Percentiles rank a stretch among this genome's conserved stretches.
These are phyloP conservation scores for Monilinia fructigena DNA, from an alignment of 2,329 filamentous ascomycete genomes.

Conservation along the genomic window DNA sequence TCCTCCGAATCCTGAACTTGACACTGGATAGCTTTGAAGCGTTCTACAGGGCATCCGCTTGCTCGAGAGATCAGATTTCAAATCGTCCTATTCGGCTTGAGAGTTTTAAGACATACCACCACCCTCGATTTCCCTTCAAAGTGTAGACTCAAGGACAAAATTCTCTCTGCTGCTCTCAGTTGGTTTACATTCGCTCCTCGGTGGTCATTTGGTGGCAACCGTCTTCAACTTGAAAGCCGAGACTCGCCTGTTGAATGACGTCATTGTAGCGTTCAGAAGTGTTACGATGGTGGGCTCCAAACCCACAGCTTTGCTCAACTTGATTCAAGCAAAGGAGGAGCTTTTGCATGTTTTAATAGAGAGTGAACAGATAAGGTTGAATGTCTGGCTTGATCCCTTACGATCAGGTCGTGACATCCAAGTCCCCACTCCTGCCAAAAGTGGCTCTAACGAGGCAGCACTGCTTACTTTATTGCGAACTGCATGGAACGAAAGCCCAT, in stretches of 20 bases:
- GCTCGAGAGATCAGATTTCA: conserved; percentile 91
- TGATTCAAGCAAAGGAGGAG: conserved; percentile 75
- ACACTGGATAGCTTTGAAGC: conserved; percentile 73
- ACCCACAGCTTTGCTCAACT: conserved; percentile 50
- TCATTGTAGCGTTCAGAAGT: conserved; percentile 63
- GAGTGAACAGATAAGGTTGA: conserved; percentile 78
- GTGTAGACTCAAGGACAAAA: conserved; percentile 84
- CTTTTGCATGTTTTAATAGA: conserved; percentile 78
- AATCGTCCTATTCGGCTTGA: conserved; percentile 77
- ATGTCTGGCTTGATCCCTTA: conserved; percentile 86
- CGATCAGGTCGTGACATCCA: conserved; percentile 57
- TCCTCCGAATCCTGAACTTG: conserved; percentile 74
- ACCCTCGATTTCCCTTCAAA: conserved; percentile 62
- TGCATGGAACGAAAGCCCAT: conserved; percentile 83
- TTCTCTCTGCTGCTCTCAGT: conserved; percentile 78
- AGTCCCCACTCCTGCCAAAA: conserved; percentile 38
- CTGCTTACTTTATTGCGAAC: conserved; percentile 64
- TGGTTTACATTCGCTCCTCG: conserved; percentile 85
- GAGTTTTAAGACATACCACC: conserved; percentile 71
- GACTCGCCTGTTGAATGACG: conserved; percentile 74
- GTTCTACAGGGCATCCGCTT: conserved; percentile 75
- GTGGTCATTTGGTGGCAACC: conserved; percentile 96
- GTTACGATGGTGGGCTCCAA: conserved; percentile 57
- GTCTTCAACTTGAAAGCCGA: conserved; percentile 93
- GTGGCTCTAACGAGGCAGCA: conserved; percentile 43